Base-by-base conservation (phyloP, 2,329 filamentous ascomycete species). In the Alternaria sp. region DNA sequence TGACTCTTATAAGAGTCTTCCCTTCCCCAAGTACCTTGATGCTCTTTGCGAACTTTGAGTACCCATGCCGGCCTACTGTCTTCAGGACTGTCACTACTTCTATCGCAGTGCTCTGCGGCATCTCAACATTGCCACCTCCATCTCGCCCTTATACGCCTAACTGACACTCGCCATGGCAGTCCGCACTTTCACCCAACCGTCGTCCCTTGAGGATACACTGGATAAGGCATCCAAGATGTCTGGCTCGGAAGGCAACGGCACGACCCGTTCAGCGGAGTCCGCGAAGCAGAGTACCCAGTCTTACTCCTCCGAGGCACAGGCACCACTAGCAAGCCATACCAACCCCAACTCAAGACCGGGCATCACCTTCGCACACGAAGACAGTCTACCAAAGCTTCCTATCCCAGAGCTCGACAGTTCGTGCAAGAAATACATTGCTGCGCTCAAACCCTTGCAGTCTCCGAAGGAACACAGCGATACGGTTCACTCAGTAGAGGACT, bases 11-110 rank as follows among this genome's bases (percentile, higher is more conserved):
- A 79, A 78, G 71, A 76, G 25, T 47, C 66, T 49, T 52, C 52
- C 43, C 54, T 49, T 44, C 28, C 69, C 63, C 69, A 59, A 66
- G 51, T 67, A 61, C 58, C 45, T 21, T 26, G 50, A 52, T 59
- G 45, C 54, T 52, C 60, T 70, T 64, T 65, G 66, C 64, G 28
- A 66, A 71, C 59, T 57, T 69, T 54, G 66, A 68, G 70, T 68
- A 66, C 67, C 63, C 67, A 96, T 96, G 92, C 91, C 91, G 85
- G 81, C 86, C 74, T 95, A 93, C 81, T 96, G 85, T 81, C 84
- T 92, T 61, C 90, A 96, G 85, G 91, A 96, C 81, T 96, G 92
- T 77, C 93, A 96, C 80, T 96, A 96, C 83, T 96, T 97, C 83
- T 96, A 92, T 85, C 92, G 92, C 85, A 96, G 90, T 81, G 91